phyloP scores from a whole-genome alignment of 345 rosid genomes.

The Chamaenerion angustifolium region DNA sequence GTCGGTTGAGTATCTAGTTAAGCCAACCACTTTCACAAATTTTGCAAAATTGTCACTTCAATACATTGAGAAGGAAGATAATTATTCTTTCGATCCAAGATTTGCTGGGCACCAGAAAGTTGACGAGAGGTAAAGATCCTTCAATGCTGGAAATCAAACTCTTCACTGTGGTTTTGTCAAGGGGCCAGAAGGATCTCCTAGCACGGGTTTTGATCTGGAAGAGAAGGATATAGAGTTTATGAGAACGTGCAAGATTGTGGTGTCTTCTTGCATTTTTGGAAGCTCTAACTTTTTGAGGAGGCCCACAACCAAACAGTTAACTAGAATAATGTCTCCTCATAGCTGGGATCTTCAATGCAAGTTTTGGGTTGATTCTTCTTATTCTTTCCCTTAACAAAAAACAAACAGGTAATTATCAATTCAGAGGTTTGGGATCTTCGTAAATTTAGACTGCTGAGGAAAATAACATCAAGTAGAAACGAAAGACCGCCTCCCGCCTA shows the following conservation, averaged over 20 bases:
- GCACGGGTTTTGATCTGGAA: constrained; percentile 52
- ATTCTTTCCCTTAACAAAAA: not conserved
- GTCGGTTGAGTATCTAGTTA: constrained; percentile 34
- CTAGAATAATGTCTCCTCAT: not conserved
- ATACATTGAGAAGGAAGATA: constrained; percentile 35
- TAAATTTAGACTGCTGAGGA: constrained; percentile 65
- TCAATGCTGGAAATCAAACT: constrained; percentile 46
- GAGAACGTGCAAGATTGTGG: constrained; percentile 57
- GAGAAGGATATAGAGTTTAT: constrained; percentile 55
- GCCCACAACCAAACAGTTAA: constrained; percentile 63
- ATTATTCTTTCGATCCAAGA: constrained; percentile 24
- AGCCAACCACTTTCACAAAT: constrained; percentile 37
- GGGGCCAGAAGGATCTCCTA: constrained; percentile 30
- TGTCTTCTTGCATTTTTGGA: constrained; percentile 92
- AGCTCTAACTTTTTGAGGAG: constrained; percentile 84
- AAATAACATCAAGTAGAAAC: too few relatives aligned
- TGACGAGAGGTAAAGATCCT: constrained; percentile 61
- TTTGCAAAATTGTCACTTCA: constrained; percentile 42
- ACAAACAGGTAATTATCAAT: constrained; percentile 68
- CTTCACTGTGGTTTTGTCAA: constrained; percentile 81
- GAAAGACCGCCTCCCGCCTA: too few relatives aligned
- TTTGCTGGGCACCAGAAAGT: constrained; percentile 86
- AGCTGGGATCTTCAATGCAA: too few relatives aligned
- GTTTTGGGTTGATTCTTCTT: not conserved
- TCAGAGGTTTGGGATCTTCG: constrained; percentile 98